Evolutionary conservation across 2,329 filamentous ascomycete genomes (phyloP), one percentile per base, ranked within the genome.

Genomic region (Tympanopsis confertula): DNA sequence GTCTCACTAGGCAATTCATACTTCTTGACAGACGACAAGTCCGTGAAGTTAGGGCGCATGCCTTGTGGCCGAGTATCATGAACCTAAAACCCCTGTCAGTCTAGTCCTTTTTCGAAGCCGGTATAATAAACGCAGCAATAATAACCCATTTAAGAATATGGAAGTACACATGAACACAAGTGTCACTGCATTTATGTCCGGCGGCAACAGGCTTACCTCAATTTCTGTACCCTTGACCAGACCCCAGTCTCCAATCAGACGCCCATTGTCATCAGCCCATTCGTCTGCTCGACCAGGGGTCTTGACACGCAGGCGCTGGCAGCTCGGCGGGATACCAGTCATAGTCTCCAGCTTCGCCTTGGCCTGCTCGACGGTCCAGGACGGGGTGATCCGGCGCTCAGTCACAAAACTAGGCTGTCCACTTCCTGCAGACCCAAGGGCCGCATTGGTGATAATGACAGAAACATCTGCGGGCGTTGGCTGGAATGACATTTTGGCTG

Each of bases 391-490:
- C 7, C 30, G 30, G 15, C 30, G 30, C 15, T 33, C 30, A 7
- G 30, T 33, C 10, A 33, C 10, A 15, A 33, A 33, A 15, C 30
- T 7, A 7, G 30, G 30, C 17, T 33, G 10, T 10, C 30, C 15
- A 7, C 7, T 18, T 7, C 30, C 30, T 10, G 30, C 12, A 13
- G 30, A 13, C n/a, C n/a, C n/a, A n/a, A n/a, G n/a, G n/a, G n/a
- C n/a, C n/a, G n/a, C n/a, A n/a, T n/a, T n/a, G 30, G 30, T 33
- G 30, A 33, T 33, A 15, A 33, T 33, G 30, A 33, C 30, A 18
- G 30, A 33, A 18, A 33, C 15, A 33, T 33, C 30, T 15, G 30
- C 17, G 10, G 30, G 30, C 10, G 30, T 13, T 13, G 30, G 30
- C 15, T 33, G 30, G 30, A 33, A 33, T 33, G 30, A 7, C 30